Evolutionary conservation across 2,329 filamentous ascomycete species (phyloP), one percentile per base, ranked within the genome.

Genomic region (Xylariales sp.): DNA sequence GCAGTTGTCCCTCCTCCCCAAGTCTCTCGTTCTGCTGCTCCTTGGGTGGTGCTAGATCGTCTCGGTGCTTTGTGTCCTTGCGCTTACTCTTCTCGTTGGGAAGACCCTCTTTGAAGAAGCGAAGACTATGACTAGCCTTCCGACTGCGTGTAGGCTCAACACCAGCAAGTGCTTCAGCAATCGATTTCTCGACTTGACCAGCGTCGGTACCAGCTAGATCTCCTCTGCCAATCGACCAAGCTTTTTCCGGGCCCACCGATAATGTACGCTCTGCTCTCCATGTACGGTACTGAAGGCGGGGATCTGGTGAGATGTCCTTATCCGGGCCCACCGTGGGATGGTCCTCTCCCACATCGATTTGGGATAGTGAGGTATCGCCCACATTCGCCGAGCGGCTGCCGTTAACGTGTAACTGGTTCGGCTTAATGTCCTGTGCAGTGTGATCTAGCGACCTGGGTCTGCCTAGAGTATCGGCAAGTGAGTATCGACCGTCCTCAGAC

Each of bases 101-200:
- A 14, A 82, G 62, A 24, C 78, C 80, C 58, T 84, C 79, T 46
- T 78, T 80, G 66, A 84, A 84, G 52, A 84, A 80, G 2, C 80
- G 71, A 44, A 84, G 63, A 49, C 78, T 82, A 58, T 84, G 80
- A 52, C 79, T 84, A 28, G 80, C 75, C 59, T 84, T 84, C 50
- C 80, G 75, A 53, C 80, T 86, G 40, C 80, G 75, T 33, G 75
- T 81, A 31, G 70, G 77, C 51, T 82, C 79, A n/a, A 74, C 65
- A 3, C 78, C 78, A 14, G 76, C 71, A 54, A 82, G 68, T 20
- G 75, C 76, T 47, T 82, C 77, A 5, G 76, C 69, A 38, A 83
- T 76, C n/a, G 78, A 81, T 56, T 80, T 77, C 50, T 83, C 79
- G 5, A 83, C 79, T 49, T 78, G 67, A 1, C 78, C 78, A 46